phyloP scores from a whole-genome alignment of 306 rosid species.

The Citrullus colocynthis region DNA sequence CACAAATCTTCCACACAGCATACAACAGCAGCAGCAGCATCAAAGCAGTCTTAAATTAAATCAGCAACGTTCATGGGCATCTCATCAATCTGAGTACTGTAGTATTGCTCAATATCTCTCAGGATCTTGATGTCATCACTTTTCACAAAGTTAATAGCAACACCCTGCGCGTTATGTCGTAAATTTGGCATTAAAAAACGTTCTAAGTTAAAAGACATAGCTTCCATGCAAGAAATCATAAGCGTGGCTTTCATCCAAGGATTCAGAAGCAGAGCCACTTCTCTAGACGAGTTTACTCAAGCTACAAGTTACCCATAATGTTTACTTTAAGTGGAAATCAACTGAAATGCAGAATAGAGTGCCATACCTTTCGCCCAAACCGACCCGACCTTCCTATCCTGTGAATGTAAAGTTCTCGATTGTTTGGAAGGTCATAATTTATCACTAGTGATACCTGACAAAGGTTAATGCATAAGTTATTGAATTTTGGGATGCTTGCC shows the following conservation, averaged over 20 bases:
- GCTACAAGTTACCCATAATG: neutral
- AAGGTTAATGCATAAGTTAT: neutral
- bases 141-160: conserved; percentile 93
- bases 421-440: conserved; percentile 94
- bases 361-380: conserved; percentile 87
- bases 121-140: conserved; percentile 90
- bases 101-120: conserved; percentile 91
- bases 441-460: conserved; percentile 83
- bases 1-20: conserved; percentile 1
- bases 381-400: conserved; percentile 99
- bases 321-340: neutral
- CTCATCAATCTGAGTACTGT: conserved; percentile 96
- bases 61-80: conserved; percentile 99
- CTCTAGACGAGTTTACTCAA: neutral
- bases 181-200: neutral
- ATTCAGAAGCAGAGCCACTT: neutral
- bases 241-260: neutral
- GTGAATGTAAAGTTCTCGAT: conserved; percentile 95
- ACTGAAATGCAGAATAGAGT: neutral
- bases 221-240: neutral
- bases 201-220: neutral
- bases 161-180: conserved; percentile 61
- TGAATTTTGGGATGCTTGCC: neutral
- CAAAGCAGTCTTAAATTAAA: conserved; percentile 36
- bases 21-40: neutral